Conservation (phyloP, 352 stramenopile genomes). For the Pythium phragmitis region DNA sequence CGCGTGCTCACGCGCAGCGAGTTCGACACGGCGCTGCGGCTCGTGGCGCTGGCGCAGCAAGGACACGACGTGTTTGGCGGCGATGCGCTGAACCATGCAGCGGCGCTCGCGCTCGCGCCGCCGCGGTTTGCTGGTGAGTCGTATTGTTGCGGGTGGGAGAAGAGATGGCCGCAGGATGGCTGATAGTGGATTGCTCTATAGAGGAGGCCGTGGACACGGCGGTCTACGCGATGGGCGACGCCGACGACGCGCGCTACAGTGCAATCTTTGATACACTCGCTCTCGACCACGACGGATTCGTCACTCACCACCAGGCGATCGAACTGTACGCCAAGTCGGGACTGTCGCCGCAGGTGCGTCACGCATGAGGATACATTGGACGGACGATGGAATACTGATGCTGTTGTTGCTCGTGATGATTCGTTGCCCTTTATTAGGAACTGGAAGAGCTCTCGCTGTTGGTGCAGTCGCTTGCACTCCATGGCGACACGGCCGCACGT, state of each 20-base stretch:
- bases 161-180: neutral
- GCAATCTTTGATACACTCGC: conserved; percentile 28
- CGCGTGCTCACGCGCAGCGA: conserved; percentile 14
- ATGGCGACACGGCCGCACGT: conserved; percentile 1
- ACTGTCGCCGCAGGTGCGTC: conserved; percentile 13
- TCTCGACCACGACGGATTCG: conserved; percentile 9
- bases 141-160: neutral
- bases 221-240: conserved; percentile 19
- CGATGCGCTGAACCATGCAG: neutral
- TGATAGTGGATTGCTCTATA: conserved; percentile 3
- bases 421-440: conserved; percentile 5
- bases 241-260: conserved; percentile 27
- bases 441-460: conserved; percentile 26
- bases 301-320: conserved; percentile 19
- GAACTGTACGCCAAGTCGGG: conserved; percentile 29
- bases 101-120: conserved; percentile 10
- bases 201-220: conserved; percentile 23
- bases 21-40: conserved; percentile 31
- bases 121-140: conserved; percentile 24
- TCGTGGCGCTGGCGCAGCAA: conserved; percentile 34
- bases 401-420: too few relatives aligned
- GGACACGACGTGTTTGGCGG: conserved; percentile 23
- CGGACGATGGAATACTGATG: too few relatives aligned
- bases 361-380: too few relatives aligned
- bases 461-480: conserved; percentile 30